Evolutionary conservation across 768 basidiomycete genomes (phyloP), one percentile per base, ranked within the genome.

Genomic region (Lactarius indigo): DNA sequence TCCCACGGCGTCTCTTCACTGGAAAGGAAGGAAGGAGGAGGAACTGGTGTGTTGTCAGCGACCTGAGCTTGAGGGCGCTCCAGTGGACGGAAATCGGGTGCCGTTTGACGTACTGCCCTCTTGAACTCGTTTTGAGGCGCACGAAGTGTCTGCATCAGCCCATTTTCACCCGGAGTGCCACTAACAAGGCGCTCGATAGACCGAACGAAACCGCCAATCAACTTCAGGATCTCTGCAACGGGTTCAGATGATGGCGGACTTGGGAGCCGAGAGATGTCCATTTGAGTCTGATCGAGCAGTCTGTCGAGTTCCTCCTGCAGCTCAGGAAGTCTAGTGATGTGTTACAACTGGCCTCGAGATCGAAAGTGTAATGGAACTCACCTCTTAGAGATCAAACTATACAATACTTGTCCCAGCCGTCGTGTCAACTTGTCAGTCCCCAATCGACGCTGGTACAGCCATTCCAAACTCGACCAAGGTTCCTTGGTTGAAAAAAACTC

Each of bases 51-150:
- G 17, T 10, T 52, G 23, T 50, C 47, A 23, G 23, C 47, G 1
- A 44, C 57, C 26, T 64, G 59, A 23, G 47, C 55, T 28, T 64
- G 57, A 23, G 47, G 60, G 23, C 64, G 75, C 31, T 75, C 76
- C 66, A 82, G 85, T 0, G 88, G 88, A 4, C 77, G 66, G 65
- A 90, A 90, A 0, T 79, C 70, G 0, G 88, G 89, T 0, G 84
- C 81, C 0, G 87, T 87, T 1, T 47, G 52, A 1, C 80, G 78
- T 39, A 89, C 84, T 1, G 75, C 73, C 0, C 44, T 58, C 23
- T 79, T 77, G 73, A 90, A 90, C 0, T 39, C 37, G 9, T 78
- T 73, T 47, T 84, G 82, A 0, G 78, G 75, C 0, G 79, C 79
- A 9, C 81, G 81, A 17, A 90, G 83, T 0, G 72, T 60, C 65